These are phyloP conservation scores for Boletus reticulatus DNA, from an alignment of 768 basidiomycete species.

Conservation along the genomic window DNA sequence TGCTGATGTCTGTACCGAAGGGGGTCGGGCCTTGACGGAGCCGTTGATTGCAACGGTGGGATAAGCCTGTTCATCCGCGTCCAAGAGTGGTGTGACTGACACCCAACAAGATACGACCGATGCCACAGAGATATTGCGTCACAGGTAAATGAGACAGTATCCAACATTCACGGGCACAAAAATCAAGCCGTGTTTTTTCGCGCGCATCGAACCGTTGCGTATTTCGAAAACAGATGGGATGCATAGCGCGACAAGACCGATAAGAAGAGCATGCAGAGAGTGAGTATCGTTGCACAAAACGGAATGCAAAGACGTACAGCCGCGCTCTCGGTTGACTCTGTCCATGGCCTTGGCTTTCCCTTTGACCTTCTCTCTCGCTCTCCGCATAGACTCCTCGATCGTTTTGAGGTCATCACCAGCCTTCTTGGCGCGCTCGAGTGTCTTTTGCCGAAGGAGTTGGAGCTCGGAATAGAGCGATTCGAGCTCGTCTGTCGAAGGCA, in stretches of 20 bases:
- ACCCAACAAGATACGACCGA: not conserved
- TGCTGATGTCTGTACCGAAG: conserved; percentile 39
- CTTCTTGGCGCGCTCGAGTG: conserved; percentile 66
- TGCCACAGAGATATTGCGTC: conserved; percentile 17
- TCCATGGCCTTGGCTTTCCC: conserved; percentile 71
- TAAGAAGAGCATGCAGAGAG: conserved; percentile 14
- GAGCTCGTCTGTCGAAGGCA: conserved; percentile 74
- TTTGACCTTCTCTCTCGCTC: conserved; percentile 72
- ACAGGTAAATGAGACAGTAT: not conserved
- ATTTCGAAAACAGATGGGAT: conserved; percentile 4
- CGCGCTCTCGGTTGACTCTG: conserved; percentile 70
- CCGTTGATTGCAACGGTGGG: conserved; percentile 28
- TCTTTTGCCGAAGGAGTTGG: conserved; percentile 46
- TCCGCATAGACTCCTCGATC: conserved; percentile 74
- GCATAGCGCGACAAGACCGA: conserved; percentile 6
- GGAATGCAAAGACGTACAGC: conserved; percentile 53
- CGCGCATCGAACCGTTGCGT: conserved; percentile 9
- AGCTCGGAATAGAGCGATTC: conserved; percentile 65
- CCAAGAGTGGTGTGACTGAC: conserved; percentile 46
- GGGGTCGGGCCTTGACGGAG: conserved; percentile 46
- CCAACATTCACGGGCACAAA: not conserved
- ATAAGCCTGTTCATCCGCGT: conserved; percentile 48
- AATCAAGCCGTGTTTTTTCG: conserved; percentile 1
- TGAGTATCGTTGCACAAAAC: conserved; percentile 10
- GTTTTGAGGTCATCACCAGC: conserved; percentile 72